Evolutionary conservation across 2,329 filamentous ascomycete species (phyloP).

Genomic region (Magnaporthiopsis incrustans): DNA sequence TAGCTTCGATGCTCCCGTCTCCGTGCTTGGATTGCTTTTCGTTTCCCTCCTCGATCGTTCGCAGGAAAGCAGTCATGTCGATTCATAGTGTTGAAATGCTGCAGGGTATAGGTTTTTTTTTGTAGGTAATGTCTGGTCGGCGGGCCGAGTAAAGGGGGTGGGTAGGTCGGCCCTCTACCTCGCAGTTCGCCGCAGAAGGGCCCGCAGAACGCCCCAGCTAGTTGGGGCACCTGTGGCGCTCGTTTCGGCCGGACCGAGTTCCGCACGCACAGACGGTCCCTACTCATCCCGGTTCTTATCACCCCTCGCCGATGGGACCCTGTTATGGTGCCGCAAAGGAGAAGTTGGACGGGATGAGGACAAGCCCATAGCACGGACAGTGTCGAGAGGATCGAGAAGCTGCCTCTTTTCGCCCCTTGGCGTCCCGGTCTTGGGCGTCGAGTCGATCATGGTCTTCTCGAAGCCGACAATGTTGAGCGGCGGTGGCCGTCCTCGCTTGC

Average conservation of each 20-base stretch:
- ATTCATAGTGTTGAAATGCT: neutral
- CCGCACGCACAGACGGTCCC: neutral
- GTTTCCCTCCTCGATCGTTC: too few relatives aligned
- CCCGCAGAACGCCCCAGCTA: neutral
- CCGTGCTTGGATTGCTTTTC: neutral
- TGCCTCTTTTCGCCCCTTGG: conserved; percentile 23
- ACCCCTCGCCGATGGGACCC: conserved; percentile 27
- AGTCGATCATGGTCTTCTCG: conserved; percentile 63
- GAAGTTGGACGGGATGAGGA: conserved; percentile 40
- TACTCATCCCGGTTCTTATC: conserved; percentile 28
- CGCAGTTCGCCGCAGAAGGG: neutral
- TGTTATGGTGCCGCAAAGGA: conserved; percentile 30
- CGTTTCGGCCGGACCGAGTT: neutral
- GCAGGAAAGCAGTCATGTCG: neutral
- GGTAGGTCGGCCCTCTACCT: neutral
- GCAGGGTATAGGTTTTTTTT: neutral
- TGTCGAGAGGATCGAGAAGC: conserved; percentile 33
- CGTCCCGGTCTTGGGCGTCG: conserved; percentile 25
- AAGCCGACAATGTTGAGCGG: conserved; percentile 64
- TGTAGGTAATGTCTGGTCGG: neutral
- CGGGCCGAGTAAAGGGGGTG: neutral
- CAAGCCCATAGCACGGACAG: conserved; percentile 26
- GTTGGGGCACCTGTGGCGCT: neutral
- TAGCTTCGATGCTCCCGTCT: neutral
- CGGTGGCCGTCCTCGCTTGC: conserved; percentile 50